phyloP scores from a whole-genome alignment of 2,329 filamentous ascomycete genomes.

The Teratosphaeria destructans region DNA sequence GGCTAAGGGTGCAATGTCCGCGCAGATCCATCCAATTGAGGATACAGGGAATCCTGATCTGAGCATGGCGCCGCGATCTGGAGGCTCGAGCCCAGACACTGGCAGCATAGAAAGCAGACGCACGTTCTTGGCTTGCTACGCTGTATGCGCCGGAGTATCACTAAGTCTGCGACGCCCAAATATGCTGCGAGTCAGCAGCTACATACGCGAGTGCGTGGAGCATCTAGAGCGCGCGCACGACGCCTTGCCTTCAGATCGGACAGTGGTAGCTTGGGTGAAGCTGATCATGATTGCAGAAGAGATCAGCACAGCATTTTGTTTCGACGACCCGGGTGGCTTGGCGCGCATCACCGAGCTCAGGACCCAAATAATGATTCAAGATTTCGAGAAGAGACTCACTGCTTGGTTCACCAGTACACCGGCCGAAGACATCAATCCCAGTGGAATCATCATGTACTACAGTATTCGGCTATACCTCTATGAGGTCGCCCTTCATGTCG shows the following conservation, averaged over 20 bases:
- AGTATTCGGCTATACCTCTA: constrained; percentile 64
- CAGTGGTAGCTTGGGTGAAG: constrained; percentile 50
- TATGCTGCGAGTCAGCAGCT: constrained; percentile 49
- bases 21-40: constrained; percentile 14
- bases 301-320: constrained; percentile 53
- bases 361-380: constrained; percentile 53
- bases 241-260: constrained; percentile 46
- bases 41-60: constrained; percentile 18
- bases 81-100: constrained; percentile 34
- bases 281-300: constrained; percentile 58
- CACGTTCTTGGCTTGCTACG: constrained; percentile 51
- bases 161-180: constrained; percentile 53
- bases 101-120: constrained; percentile 46
- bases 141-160: constrained; percentile 48
- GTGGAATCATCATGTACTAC: constrained; percentile 53
- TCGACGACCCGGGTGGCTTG: constrained; percentile 51
- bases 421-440: constrained; percentile 33
- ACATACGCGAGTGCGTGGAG: constrained; percentile 51
- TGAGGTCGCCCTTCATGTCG: constrained; percentile 60
- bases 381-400: constrained; percentile 54
- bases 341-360: constrained; percentile 50
- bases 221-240: constrained; percentile 45
- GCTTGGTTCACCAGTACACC: constrained; percentile 49
- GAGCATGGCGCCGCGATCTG: constrained; percentile 13
- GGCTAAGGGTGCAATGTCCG: not conserved